phyloP scores from a whole-genome alignment of 1,284 basidiomycete genomes.

The Xerocomus amazonicus region DNA sequence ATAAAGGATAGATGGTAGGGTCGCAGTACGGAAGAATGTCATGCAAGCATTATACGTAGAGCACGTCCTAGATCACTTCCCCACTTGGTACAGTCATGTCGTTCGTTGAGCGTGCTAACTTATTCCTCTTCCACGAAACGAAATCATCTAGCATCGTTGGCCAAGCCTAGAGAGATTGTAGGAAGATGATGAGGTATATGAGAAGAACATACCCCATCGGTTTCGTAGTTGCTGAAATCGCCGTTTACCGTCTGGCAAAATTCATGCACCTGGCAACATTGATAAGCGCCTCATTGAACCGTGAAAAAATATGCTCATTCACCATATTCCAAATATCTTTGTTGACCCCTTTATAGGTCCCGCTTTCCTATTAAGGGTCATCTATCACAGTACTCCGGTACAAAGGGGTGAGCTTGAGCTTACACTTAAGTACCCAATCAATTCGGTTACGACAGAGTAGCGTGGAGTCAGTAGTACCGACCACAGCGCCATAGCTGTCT shows the following conservation, averaged over 20 bases:
- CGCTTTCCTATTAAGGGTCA: slow-evolving; percentile 46
- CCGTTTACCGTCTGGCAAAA: slow-evolving; percentile 66
- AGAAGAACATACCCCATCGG: slow-evolving; percentile 53
- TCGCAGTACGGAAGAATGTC: slow-evolving; percentile 10
- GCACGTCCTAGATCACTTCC: slow-evolving; percentile 9
- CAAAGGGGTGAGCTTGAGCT: slow-evolving; percentile 31
- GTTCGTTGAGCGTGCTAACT: slow-evolving; percentile 5
- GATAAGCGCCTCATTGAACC: slow-evolving; percentile 4
- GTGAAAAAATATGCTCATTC: slow-evolving; percentile 18
- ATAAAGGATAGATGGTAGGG: slow-evolving; percentile 5
- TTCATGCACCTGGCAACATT: slow-evolving; percentile 55
- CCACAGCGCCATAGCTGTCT: slow-evolving; percentile 74
- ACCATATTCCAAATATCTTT: slow-evolving; percentile 86
- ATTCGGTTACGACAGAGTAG: slow-evolving; percentile 59
- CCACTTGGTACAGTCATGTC: background rate
- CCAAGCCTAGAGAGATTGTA: slow-evolving; percentile 55
- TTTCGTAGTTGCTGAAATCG: slow-evolving; percentile 60
- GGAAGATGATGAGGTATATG: slow-evolving; percentile 3
- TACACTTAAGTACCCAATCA: slow-evolving; percentile 64
- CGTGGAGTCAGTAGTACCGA: slow-evolving; percentile 60
- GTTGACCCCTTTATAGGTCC: slow-evolving; percentile 67
- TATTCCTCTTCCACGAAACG: slow-evolving; percentile 56
- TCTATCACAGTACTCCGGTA: slow-evolving; percentile 3
- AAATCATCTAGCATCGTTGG: slow-evolving; percentile 75
- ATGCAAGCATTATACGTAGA: slow-evolving; percentile 14